These are phyloP conservation scores for Begonia fuchsioides DNA, from an alignment of 306 rosid genomes.

Conservation along the genomic window DNA sequence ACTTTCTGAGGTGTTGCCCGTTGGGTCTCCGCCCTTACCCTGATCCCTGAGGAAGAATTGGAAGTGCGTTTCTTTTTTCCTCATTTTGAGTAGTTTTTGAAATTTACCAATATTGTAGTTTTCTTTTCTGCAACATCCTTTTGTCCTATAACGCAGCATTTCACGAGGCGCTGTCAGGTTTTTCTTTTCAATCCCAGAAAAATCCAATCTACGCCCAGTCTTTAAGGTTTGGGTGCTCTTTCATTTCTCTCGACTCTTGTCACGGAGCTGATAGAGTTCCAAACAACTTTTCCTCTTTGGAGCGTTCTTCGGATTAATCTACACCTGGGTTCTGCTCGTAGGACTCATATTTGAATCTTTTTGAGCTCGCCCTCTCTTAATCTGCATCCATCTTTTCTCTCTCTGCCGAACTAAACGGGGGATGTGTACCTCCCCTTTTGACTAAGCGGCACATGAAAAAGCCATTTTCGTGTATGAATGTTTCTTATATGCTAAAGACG, in stretches of 20 bases:
- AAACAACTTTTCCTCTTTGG: neutral
- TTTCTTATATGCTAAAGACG: neutral
- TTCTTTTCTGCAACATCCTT: constrained; percentile 2
- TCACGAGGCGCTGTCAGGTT: constrained; percentile 10
- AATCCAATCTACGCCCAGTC: constrained; percentile 1
- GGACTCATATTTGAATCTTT: neutral
- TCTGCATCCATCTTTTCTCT: neutral
- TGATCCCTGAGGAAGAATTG: neutral
- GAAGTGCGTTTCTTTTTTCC: neutral
- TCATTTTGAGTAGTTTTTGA: neutral
- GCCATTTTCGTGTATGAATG: neutral
- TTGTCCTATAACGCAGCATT: constrained; percentile 2
- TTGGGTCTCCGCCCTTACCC: neutral
- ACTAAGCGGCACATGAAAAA: too few species aligned
- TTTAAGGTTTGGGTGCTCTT: constrained; percentile 6
- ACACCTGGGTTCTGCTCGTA: neutral
- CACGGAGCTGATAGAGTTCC: neutral
- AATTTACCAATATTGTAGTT: neutral
- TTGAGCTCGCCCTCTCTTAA: neutral
- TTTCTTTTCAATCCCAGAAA: constrained; percentile 3
- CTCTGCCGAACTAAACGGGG: neutral
- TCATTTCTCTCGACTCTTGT: neutral
- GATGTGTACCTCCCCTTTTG: too few species aligned
- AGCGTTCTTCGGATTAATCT: neutral
- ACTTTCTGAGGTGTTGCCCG: neutral